Percentiles rank a stretch among this genome's conserved stretches.
phyloP scores from a whole-genome alignment of 139 green algal genomes.

The Tetradesmus obliquus region DNA sequence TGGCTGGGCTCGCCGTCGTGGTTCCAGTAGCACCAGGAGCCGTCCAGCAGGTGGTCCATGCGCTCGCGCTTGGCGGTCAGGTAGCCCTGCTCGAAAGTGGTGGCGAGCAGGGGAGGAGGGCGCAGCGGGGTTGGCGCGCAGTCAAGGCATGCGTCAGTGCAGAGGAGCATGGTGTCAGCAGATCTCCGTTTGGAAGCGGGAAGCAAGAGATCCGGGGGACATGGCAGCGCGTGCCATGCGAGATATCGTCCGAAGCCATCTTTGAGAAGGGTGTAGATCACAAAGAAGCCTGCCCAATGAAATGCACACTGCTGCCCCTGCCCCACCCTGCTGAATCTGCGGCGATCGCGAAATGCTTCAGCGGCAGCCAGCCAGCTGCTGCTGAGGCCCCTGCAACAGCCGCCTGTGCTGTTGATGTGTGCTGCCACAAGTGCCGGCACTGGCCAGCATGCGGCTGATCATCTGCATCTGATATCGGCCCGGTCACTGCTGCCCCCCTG shows the following conservation, averaged over 20 bases:
- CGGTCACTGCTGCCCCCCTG: background rate
- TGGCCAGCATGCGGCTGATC: background rate
- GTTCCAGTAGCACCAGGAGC: constrained; percentile 71
- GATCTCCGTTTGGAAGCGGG: no score
- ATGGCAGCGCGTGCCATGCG: no score
- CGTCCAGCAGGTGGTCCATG: constrained; percentile 80
- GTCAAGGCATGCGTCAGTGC: background rate
- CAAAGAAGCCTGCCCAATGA: background rate
- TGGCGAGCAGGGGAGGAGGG: background rate
- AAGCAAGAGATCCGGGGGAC: no score
- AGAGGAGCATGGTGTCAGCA: no score
- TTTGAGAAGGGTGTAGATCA: no score
- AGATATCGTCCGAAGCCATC: no score
- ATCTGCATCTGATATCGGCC: background rate
- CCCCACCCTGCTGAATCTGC: background rate
- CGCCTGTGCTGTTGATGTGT: background rate
- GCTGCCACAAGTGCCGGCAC: background rate
- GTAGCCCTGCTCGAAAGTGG: constrained; percentile 53
- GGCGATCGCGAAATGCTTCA: background rate
- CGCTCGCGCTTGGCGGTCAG: constrained; percentile 72
- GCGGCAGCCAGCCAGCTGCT: background rate
- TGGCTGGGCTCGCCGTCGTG: constrained; percentile 73
- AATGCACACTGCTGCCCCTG: background rate
- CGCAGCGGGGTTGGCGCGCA: background rate
- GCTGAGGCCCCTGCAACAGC: background rate